phyloP scores from a whole-genome alignment of 139 green algal species.

The Tetraselmis striata region DNA sequence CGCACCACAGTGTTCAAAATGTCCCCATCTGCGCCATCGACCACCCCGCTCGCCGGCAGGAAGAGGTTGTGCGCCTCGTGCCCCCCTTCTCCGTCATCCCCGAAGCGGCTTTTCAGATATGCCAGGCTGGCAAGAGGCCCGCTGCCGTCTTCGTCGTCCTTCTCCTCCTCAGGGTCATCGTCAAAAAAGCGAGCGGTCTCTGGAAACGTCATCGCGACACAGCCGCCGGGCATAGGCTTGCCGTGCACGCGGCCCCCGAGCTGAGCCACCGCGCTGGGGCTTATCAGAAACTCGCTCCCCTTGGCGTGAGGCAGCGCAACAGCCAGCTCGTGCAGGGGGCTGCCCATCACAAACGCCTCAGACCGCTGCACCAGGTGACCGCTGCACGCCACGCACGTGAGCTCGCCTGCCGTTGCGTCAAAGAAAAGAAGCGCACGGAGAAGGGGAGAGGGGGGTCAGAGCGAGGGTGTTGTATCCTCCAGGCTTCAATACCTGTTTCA shows the following conservation, averaged over 20 bases:
- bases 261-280: neutral
- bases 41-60: too few relatives aligned
- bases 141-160: neutral
- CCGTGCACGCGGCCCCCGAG: neutral
- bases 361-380: neutral
- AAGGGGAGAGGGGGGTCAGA: too few relatives aligned
- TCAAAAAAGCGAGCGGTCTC: neutral
- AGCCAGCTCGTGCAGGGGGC: neutral
- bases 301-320: neutral
- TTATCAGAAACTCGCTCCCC: neutral
- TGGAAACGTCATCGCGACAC: neutral
- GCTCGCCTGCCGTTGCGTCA: neutral
- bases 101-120: neutral
- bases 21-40: neutral
- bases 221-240: neutral
- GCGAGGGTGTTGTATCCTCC: too few relatives aligned
- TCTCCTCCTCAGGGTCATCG: neutral
- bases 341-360: neutral
- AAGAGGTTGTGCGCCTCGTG: too few relatives aligned
- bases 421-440: too few relatives aligned
- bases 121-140: neutral
- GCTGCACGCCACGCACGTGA: neutral
- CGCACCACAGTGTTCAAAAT: neutral
- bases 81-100: neutral
- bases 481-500: too few relatives aligned